Conservation (phyloP, 1,284 basidiomycete genomes). For the Cutaneotrichosporon spelunceum region DNA sequence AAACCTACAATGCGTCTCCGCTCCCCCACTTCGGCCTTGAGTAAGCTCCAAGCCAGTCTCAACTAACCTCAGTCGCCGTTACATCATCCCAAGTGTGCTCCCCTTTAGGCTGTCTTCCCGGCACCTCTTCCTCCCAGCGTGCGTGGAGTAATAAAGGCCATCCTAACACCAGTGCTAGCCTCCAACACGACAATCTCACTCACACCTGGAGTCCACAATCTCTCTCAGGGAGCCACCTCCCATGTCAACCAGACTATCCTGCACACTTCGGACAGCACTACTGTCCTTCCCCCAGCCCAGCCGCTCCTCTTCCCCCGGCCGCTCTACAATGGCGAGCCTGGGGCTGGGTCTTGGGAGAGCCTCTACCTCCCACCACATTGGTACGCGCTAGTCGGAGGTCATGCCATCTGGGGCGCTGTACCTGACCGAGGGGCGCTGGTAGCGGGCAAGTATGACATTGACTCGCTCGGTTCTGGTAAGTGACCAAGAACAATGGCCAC, state of each 20-base stretch:
- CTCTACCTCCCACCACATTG: conserved; percentile 34
- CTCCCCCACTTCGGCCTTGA: not conserved
- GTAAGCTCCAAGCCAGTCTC: not conserved
- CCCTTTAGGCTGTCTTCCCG: conserved; percentile 25
- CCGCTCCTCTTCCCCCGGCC: conserved; percentile 27
- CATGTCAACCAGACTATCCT: not conserved
- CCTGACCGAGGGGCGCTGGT: conserved; percentile 28
- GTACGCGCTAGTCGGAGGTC: conserved; percentile 34
- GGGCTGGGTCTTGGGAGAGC: conserved; percentile 16
- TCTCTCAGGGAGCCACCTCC: not conserved
- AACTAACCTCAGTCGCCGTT: not conserved
- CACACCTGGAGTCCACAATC: conserved; percentile 19
- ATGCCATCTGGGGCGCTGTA: conserved; percentile 38
- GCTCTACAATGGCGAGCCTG: conserved; percentile 20
- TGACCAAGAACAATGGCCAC: not conserved
- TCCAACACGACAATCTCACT: conserved; percentile 47
- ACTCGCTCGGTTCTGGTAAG: conserved; percentile 4
- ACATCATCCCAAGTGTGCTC: conserved; percentile 24
- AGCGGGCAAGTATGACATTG: not conserved
- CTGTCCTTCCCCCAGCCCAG: conserved; percentile 26
- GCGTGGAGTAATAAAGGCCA: conserved; percentile 60
- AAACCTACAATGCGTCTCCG: conserved; percentile 5
- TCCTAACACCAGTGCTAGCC: conserved; percentile 68
- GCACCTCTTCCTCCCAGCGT: conserved; percentile 27
- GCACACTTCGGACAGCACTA: conserved; percentile 4